Evolutionary conservation across 2,329 filamentous ascomycete genomes (phyloP).

Genomic region (Davidsoniella australis): DNA sequence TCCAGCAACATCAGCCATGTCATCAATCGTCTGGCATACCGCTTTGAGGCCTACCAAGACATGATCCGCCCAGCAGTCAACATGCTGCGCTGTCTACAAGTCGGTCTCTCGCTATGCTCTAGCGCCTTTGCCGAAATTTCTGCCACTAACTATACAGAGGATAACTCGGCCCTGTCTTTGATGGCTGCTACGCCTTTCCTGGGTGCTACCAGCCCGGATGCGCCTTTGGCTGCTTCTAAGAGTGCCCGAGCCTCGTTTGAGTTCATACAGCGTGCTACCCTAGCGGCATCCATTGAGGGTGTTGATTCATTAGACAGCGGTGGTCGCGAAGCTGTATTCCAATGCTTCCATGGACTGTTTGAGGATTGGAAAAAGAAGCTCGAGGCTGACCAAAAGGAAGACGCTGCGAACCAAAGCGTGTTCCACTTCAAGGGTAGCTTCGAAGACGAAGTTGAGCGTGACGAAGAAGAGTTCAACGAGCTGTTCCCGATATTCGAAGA

Average conservation of each 20-base stretch:
- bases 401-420: constrained; percentile 55
- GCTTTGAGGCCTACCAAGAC: constrained; percentile 71
- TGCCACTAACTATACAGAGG: constrained; percentile 15
- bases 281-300: constrained; percentile 29
- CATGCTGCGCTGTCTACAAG: constrained; percentile 60
- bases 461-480: constrained; percentile 57
- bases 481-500: constrained; percentile 68
- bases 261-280: constrained; percentile 31
- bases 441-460: constrained; percentile 58
- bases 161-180: constrained; percentile 17
- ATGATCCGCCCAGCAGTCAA: constrained; percentile 62
- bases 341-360: constrained; percentile 57
- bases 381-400: constrained; percentile 56
- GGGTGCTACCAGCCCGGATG: constrained; percentile 22
- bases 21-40: constrained; percentile 47
- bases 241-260: constrained; percentile 24
- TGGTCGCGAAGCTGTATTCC: constrained; percentile 34
- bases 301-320: constrained; percentile 17
- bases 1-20: constrained; percentile 48
- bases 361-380: constrained; percentile 65
- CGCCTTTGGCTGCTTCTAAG: constrained; percentile 13
- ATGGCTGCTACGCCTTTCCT: constrained; percentile 37
- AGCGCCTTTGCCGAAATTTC: constrained; percentile 16
- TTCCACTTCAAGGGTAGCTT: constrained; percentile 69
- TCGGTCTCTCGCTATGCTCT: constrained; percentile 52